Evolutionary conservation across 2,329 filamentous ascomycete species (phyloP).

Genomic region (Arthrobotrys musiformis): DNA sequence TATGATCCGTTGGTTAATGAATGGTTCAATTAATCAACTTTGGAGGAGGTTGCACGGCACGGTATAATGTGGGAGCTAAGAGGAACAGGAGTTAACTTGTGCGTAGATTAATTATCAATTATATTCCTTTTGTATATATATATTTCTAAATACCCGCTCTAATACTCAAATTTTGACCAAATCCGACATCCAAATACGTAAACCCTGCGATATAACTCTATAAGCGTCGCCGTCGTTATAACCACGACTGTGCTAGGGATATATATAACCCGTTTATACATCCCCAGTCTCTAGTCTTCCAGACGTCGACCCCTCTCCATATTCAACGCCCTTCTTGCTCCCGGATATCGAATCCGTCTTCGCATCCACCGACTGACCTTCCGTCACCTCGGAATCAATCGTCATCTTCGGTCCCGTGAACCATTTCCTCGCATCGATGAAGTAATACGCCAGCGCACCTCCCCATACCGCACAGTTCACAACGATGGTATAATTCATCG

Average conservation of each 20-base stretch:
- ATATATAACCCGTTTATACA: not conserved
- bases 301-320: not conserved
- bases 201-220: not conserved
- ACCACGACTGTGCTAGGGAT: no score
- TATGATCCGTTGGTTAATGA: constrained; percentile 61
- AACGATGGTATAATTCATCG: constrained; percentile 74
- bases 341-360: not conserved
- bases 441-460: constrained; percentile 69
- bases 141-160: not conserved
- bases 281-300: not conserved
- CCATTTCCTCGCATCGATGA: constrained; percentile 70
- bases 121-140: not conserved
- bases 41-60: not conserved
- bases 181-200: not conserved
- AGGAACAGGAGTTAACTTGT: not conserved
- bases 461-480: constrained; percentile 72
- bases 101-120: not conserved
- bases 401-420: constrained; percentile 72
- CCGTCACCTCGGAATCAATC: constrained; percentile 61
- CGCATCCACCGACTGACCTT: constrained; percentile 59
- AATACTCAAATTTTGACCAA: not conserved
- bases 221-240: no score
- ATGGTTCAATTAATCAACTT: constrained; percentile 4
- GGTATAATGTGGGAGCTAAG: not conserved
- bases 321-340: not conserved